phyloP scores from a whole-genome alignment of 495 filamentous ascomycete genomes.

The Tuber aestivum region DNA sequence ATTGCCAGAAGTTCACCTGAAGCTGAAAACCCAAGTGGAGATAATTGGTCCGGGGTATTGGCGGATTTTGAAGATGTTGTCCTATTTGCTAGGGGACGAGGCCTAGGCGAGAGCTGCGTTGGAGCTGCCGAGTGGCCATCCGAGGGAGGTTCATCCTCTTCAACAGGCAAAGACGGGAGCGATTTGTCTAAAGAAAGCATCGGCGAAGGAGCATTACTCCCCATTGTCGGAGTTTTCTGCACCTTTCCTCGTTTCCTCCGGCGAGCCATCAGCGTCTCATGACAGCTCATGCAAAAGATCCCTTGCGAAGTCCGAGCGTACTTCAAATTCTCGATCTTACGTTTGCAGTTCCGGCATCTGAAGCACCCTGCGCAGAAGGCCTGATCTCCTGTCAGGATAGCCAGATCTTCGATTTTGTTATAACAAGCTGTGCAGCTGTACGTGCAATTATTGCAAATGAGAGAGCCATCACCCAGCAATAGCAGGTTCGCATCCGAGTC shows the following conservation, averaged over 20 bases:
- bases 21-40: slow-evolving; percentile 35
- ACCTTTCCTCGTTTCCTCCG: slow-evolving; percentile 80
- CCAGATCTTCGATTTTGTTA: slow-evolving; percentile 97
- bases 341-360: slow-evolving; percentile 94
- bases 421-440: slow-evolving; percentile 97
- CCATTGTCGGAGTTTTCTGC: slow-evolving; percentile 51
- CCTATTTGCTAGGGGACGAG: slow-evolving; percentile 46
- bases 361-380: slow-evolving; percentile 99
- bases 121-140: slow-evolving; percentile 63
- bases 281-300: slow-evolving; percentile 99
- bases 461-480: slow-evolving; percentile 90
- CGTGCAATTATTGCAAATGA: slow-evolving; percentile 99
- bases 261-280: slow-evolving; percentile 96
- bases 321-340: slow-evolving; percentile 95
- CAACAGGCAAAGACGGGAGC: slow-evolving; percentile 80
- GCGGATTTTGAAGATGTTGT: slow-evolving; percentile 31
- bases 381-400: slow-evolving; percentile 95
- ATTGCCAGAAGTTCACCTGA: slow-evolving; percentile 19
- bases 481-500: slow-evolving; percentile 98
- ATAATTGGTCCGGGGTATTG: slow-evolving; percentile 38
- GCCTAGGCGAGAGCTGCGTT: slow-evolving; percentile 64
- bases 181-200: slow-evolving; percentile 80
- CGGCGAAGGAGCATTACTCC: slow-evolving; percentile 54
- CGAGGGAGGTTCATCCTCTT: slow-evolving; percentile 59
- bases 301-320: slow-evolving; percentile 97